A percentile compares a stretch with the other conserved stretches of the same genome.
Conservation (phyloP, 78 protist species). For the Pigoraptor vietnamica region DNA sequence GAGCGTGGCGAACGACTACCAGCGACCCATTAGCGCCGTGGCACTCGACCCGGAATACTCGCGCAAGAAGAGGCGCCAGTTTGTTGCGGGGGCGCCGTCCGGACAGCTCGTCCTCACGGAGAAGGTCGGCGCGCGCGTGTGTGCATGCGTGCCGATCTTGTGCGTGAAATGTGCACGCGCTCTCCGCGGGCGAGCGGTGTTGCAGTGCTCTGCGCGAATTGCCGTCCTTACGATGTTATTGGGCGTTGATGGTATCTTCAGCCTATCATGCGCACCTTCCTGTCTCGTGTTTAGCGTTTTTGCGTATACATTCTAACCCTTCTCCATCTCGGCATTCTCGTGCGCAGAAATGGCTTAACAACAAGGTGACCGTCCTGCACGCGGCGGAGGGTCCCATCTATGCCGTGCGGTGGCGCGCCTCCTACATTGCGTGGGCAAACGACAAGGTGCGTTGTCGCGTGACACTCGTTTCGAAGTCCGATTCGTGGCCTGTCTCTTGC, state of each 20-base stretch:
- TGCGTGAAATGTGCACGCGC: constrained; percentile 40
- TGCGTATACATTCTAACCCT: too few species aligned
- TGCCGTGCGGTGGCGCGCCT: constrained; percentile 69
- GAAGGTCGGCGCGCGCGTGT: constrained; percentile 21
- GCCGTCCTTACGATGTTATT: too few species aligned
- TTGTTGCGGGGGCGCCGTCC: constrained; percentile 77
- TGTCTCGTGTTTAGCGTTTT: too few species aligned
- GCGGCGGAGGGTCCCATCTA: constrained; percentile 70
- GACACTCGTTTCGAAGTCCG: too few species aligned
- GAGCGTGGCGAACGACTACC: background rate
- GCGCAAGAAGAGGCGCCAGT: constrained; percentile 32
- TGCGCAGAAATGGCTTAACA: background rate
- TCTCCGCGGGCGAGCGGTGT: too few species aligned
- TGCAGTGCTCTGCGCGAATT: too few species aligned
- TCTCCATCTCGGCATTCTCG: too few species aligned
- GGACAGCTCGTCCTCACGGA: constrained; percentile 63
- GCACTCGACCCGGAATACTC: constrained; percentile 78
- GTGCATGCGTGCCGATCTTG: background rate
- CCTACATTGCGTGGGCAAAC: constrained; percentile 86
- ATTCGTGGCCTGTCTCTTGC: too few species aligned
- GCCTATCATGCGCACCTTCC: too few species aligned
- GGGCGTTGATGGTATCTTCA: too few species aligned
- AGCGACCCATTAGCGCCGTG: constrained; percentile 62
- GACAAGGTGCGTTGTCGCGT: constrained; percentile 20
- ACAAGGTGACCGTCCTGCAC: constrained; percentile 59